Conservation (phyloP, 257 asterid species). For the Solanum infundibuliforme region DNA sequence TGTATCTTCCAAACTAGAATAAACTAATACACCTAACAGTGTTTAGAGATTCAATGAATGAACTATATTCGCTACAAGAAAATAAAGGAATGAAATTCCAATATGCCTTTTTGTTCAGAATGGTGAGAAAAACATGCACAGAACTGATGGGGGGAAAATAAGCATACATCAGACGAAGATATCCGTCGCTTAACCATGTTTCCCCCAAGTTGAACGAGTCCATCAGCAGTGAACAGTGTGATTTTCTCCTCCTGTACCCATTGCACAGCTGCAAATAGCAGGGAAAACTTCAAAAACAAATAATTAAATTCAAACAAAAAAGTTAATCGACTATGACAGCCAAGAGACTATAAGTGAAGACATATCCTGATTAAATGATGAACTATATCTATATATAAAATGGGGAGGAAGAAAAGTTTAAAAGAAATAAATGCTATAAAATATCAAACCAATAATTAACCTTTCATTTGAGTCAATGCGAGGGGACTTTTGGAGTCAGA, state of each 20-base stretch:
- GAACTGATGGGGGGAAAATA: neutral
- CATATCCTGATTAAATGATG: neutral
- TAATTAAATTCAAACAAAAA: neutral
- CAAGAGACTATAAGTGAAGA: neutral
- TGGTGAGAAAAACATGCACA: neutral
- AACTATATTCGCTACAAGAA: neutral
- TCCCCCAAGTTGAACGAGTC: constrained; percentile 81
- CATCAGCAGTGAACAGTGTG: constrained; percentile 84
- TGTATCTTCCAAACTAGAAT: neutral
- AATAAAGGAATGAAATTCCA: neutral
- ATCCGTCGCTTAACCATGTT: constrained; percentile 67
- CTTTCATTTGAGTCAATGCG: neutral
- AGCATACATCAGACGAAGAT: constrained; percentile 51
- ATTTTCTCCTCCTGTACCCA: constrained; percentile 83
- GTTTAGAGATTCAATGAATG: neutral
- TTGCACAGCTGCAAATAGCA: constrained; percentile 45
- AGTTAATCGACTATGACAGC: neutral
- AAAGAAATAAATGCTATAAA: neutral
- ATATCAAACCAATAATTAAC: neutral
- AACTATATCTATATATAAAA: neutral
- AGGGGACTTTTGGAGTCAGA: neutral
- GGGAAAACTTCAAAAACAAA: neutral
- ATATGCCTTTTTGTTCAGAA: neutral
- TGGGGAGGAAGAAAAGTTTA: neutral
- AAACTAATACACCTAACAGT: neutral